phyloP scores from a whole-genome alignment of 495 filamentous ascomycete species.

The Hypoxylon fuscum region DNA sequence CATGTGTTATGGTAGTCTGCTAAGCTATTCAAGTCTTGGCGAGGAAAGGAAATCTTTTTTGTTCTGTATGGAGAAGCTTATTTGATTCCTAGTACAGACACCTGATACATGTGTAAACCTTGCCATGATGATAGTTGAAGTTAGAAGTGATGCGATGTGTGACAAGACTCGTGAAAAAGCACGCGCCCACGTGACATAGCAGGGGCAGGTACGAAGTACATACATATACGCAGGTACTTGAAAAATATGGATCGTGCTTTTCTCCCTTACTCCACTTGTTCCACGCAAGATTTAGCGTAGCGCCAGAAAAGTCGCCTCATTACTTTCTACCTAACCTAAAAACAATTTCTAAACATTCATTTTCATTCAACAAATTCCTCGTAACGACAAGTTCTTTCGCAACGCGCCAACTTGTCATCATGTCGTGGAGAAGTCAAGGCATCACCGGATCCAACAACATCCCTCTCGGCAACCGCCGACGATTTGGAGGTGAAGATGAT shows the following conservation, averaged over 20 bases:
- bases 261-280: constrained; percentile 26
- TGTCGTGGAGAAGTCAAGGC: constrained; percentile 94
- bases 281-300: constrained; percentile 26
- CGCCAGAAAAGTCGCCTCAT: constrained; percentile 26
- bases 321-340: neutral
- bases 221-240: too few relatives aligned
- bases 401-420: constrained; percentile 50
- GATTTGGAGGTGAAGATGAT: constrained; percentile 78
- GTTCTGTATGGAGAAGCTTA: too few relatives aligned
- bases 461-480: constrained; percentile 86
- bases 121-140: too few relatives aligned
- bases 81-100: too few relatives aligned
- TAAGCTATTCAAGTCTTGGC: too few relatives aligned
- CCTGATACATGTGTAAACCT: too few relatives aligned
- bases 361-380: constrained; percentile 32
- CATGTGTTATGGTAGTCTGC: too few relatives aligned
- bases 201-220: neutral
- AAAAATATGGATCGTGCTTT: neutral
- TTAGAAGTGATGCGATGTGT: too few relatives aligned
- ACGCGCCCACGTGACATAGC: neutral
- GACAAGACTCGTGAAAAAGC: too few relatives aligned
- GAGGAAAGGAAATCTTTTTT: too few relatives aligned
- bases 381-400: constrained; percentile 4
- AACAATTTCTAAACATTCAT: constrained; percentile 18
- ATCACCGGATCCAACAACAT: constrained; percentile 99